Percentiles rank a stretch among this genome's conserved stretches.
Conservation (phyloP, 2,329 filamentous ascomycete genomes). For the Aspergillus texensis region DNA sequence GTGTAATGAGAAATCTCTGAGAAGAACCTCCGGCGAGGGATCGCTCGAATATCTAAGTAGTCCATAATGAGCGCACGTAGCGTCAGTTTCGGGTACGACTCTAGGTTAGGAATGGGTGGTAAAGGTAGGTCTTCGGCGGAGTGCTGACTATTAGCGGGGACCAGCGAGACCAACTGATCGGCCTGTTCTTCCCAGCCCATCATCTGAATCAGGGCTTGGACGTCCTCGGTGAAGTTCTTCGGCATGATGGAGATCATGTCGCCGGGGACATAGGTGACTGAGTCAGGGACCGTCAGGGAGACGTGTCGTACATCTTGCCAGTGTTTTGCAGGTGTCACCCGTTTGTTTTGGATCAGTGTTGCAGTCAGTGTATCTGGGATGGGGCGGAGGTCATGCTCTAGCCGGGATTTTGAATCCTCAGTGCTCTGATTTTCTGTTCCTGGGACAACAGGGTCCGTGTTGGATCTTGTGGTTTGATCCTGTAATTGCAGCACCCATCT, state of each 20-base stretch:
- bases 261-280: conserved; percentile 65
- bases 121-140: conserved; percentile 26
- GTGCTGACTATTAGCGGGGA: conserved; percentile 29
- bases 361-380: conserved; percentile 62
- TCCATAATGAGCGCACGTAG: conserved; percentile 76
- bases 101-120: conserved; percentile 40
- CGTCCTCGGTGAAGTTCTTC: conserved; percentile 82
- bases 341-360: conserved; percentile 64
- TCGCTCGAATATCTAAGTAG: conserved; percentile 85
- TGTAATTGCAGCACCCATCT: conserved; percentile 62
- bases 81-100: conserved; percentile 52
- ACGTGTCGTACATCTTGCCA: conserved; percentile 93
- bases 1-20: conserved; percentile 76
- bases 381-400: conserved; percentile 55
- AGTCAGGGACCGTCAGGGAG: conserved; percentile 55
- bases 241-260: conserved; percentile 82
- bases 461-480: conserved; percentile 3
- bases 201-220: conserved; percentile 73
- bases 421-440: conserved; percentile 10
- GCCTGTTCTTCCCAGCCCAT: conserved; percentile 79
- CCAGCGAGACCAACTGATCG: conserved; percentile 66
- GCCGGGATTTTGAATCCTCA: conserved; percentile 26
- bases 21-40: conserved; percentile 87
- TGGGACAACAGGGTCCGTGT: neutral
- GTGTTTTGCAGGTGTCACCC: conserved; percentile 74